Percentiles rank a stretch among this genome's conserved stretches.
Evolutionary conservation across 345 rosid genomes (phyloP).

Genomic region (Arabis alpina): DNA sequence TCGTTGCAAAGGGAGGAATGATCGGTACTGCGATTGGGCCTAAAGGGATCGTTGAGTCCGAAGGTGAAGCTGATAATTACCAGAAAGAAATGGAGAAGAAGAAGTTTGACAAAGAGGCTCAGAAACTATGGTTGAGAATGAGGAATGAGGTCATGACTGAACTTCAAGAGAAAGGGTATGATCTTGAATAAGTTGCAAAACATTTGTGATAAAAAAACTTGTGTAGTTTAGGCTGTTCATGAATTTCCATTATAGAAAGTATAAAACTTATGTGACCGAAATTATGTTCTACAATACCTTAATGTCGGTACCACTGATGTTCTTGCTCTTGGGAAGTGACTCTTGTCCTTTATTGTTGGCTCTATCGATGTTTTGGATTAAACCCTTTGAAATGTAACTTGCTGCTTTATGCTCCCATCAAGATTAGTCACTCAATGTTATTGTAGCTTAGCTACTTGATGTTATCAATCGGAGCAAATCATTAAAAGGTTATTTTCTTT

Average conservation of each 20-base stretch:
- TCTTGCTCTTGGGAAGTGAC: conserved; percentile 18
- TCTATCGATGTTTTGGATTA: conserved; percentile 16
- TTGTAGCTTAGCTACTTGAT: too few relatives aligned
- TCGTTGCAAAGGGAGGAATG: conserved; percentile 78
- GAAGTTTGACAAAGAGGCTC: conserved; percentile 74
- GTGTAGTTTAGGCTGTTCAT: conserved; percentile 20
- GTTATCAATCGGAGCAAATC: conserved; percentile 3
- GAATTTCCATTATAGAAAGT: too few relatives aligned
- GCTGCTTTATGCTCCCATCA: conserved; percentile 14
- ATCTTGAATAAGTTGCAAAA: conserved; percentile 56
- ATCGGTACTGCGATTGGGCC: conserved; percentile 75
- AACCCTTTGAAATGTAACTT: neutral
- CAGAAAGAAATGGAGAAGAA: conserved; percentile 69
- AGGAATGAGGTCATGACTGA: conserved; percentile 85
- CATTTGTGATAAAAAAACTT: conserved; percentile 8
- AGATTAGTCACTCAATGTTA: too few relatives aligned
- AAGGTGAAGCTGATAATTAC: conserved; percentile 54
- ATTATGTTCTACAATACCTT: too few relatives aligned
- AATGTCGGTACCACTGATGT: neutral
- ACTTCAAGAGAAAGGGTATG: conserved; percentile 81
- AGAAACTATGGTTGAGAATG: conserved; percentile 87
- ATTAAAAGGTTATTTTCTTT: neutral
- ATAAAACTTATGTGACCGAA: too few relatives aligned
- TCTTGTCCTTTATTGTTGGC: conserved; percentile 16
- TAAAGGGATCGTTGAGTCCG: conserved; percentile 66